Percentiles rank a stretch among this genome's conserved stretches.
Evolutionary conservation across 805 yeast genomes (phyloP).

Genomic region (Scheffersomyces spartinae): DNA sequence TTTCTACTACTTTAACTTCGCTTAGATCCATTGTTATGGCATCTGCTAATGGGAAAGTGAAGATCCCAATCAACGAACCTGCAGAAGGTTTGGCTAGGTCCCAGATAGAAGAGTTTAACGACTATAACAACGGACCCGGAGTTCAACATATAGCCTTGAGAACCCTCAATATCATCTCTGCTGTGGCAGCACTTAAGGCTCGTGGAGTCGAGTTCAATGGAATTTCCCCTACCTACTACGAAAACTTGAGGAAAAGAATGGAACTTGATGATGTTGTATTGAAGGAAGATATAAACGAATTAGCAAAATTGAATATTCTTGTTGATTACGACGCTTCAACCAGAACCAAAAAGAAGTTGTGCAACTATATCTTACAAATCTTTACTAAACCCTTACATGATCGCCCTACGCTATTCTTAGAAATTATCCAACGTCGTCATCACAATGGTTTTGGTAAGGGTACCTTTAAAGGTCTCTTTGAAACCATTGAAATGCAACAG

Average conservation of each 20-base stretch:
- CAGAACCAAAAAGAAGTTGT: conserved; percentile 11
- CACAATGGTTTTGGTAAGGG: conserved; percentile 88
- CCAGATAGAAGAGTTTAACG: conserved; percentile 75
- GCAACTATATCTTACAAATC: conserved; percentile 69
- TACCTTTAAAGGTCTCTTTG: conserved; percentile 72
- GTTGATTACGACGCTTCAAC: conserved; percentile 63
- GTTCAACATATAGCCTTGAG: conserved; percentile 72
- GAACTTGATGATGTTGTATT: conserved; percentile 30
- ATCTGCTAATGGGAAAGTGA: conserved; percentile 47
- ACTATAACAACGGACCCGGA: conserved; percentile 71
- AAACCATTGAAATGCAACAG: conserved; percentile 73
- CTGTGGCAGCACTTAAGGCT: conserved; percentile 40
- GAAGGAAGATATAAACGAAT: conserved; percentile 37
- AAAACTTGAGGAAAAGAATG: conserved; percentile 34
- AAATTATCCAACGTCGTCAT: conserved; percentile 67
- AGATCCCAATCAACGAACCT: conserved; percentile 83
- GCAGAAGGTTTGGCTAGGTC: conserved; percentile 54
- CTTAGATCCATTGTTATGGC: conserved; percentile 71
- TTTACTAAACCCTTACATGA: conserved; percentile 69
- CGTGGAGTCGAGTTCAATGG: conserved; percentile 63
- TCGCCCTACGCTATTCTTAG: conserved; percentile 75
- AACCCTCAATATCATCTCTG: conserved; percentile 47
- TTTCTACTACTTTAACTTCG: conserved; percentile 61
- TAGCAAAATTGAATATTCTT: conserved; percentile 46
- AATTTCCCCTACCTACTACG: conserved; percentile 50